Evolutionary conservation across 2,329 filamentous ascomycete species (phyloP), one percentile per base, ranked within the genome.

Genomic region (Neonectria faginata): DNA sequence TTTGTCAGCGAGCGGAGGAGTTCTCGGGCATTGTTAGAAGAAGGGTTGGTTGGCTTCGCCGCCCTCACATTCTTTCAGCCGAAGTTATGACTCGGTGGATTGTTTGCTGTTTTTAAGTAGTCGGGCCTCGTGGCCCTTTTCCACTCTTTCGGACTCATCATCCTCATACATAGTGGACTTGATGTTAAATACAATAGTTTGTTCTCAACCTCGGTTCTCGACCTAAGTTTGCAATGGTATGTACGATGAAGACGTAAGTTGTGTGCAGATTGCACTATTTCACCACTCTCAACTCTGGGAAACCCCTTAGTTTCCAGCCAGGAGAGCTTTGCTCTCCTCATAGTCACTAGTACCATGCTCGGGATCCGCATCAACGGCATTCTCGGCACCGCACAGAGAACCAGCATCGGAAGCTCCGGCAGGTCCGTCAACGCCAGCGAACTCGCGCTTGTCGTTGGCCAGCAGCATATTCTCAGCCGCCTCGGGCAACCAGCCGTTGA

Each of bases 401-500:
- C 56, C 61, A 16, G 56, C 51, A 29, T 60, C 39, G 14, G 56
- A 60, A 6, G 29, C 31, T 16, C 50, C 56, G 2, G 29, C 29
- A 3, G 61, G 61, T 4, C 61, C 56, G 14, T 60, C 50, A 5
- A 64, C 56, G 11, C 56, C 61, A 7, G 56, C 51, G 10, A 64
- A 60, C n/a, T 60, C 61, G 48, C 61, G 36, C 55, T 64, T 64
- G 20, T 47, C 27, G 41, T 59, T 64, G 10, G 55, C 55, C 16
- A 54, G 29, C 7, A 62, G 52, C 52, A 57, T 62, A 42, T 62
- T 51, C 27, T 62, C 44, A 5, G 53, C 52, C 3, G 59, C 78
- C 58, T 83, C 80, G 14, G 71, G 69, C 2, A 79, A 73, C 82
- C 82, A 84, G 11, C 76, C 81, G 48, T 82, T 83, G 71, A 83